phyloP scores from a whole-genome alignment of 345 rosid genomes.

The Isatis tinctoria region DNA sequence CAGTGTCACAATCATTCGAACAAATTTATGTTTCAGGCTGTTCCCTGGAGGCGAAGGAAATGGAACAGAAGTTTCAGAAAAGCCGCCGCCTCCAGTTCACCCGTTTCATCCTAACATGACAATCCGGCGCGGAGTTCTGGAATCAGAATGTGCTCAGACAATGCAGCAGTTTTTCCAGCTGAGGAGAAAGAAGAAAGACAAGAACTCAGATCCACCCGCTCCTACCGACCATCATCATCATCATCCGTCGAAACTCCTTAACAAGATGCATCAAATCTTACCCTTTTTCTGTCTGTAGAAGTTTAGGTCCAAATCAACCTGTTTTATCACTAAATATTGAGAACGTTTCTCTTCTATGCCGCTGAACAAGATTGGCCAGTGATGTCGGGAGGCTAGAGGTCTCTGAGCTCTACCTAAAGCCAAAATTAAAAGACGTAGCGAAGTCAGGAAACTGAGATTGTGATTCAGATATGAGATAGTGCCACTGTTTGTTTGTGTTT shows the following conservation, averaged over 20 bases:
- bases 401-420: too few relatives aligned
- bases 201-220: constrained; percentile 39
- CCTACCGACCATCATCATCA: constrained; percentile 53
- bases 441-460: too few relatives aligned
- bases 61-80: constrained; percentile 44
- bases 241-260: constrained; percentile 66
- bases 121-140: constrained; percentile 73
- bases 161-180: constrained; percentile 95
- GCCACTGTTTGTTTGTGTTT: too few relatives aligned
- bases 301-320: not conserved
- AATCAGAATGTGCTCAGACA: constrained; percentile 70
- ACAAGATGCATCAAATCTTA: constrained; percentile 71
- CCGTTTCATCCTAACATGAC: constrained; percentile 94
- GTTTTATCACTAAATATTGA: too few relatives aligned
- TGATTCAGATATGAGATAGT: too few relatives aligned
- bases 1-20: not conserved
- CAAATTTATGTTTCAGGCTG: constrained; percentile 45
- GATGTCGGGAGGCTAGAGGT: too few relatives aligned
- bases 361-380: too few relatives aligned
- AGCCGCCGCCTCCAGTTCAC: constrained; percentile 77
- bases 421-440: too few relatives aligned
- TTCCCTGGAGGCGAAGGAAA: constrained; percentile 53
- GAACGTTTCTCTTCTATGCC: too few relatives aligned
- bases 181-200: constrained; percentile 71
- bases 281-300: constrained; percentile 66